Base-by-base conservation (phyloP, 805 yeast genomes). In the Kazachstania viticola region DNA sequence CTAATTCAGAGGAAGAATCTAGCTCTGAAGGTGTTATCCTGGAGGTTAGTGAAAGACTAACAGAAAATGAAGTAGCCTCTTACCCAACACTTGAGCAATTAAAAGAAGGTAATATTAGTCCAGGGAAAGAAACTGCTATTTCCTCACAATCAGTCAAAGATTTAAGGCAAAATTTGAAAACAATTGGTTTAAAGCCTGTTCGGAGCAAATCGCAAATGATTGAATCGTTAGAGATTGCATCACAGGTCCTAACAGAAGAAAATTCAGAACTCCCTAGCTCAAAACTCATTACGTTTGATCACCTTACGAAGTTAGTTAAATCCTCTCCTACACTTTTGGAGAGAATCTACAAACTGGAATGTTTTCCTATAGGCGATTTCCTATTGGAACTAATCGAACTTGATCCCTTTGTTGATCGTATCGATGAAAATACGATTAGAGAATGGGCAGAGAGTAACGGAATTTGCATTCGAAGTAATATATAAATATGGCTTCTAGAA, bases 391-490 rank as follows among this genome's bases (percentile, higher is more conserved):
- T 54, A 9, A 33, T 37, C 7, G 36, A 42, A 9, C 25, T 36
- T 9, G 47, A 51, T 28, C 50, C 56, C n/a, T 51, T 52, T 31
- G 40, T 49, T 2, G 49, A 40, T 12, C 37, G 34, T 14, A 41
- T 55, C 5, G 58, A 55, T 22, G 55, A 47, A 21, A 17, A 33
- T 11, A 47, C 51, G 4, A 41, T 55, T 18, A 46, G 45, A 17
- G 48, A 45, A 18, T 55, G 60, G 60, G 57, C 57, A 2, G 59
- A 52, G 21, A 17, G 21, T 4, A 48, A 51, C 30, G 59, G 60
- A 9, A 45, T 55, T n/a, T 49, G 52, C 25, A 15, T 29, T 3
- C 31, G 26, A 24, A 23, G 30, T 17, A 25, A 25, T n/a, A n/a
- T n/a, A n/a, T n/a, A n/a, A n/a, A n/a, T n/a, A n/a, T n/a, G n/a